Percentiles rank a stretch among this genome's conserved stretches.
Conservation (phyloP, 1,284 basidiomycete genomes). For the Melampsora americana region DNA sequence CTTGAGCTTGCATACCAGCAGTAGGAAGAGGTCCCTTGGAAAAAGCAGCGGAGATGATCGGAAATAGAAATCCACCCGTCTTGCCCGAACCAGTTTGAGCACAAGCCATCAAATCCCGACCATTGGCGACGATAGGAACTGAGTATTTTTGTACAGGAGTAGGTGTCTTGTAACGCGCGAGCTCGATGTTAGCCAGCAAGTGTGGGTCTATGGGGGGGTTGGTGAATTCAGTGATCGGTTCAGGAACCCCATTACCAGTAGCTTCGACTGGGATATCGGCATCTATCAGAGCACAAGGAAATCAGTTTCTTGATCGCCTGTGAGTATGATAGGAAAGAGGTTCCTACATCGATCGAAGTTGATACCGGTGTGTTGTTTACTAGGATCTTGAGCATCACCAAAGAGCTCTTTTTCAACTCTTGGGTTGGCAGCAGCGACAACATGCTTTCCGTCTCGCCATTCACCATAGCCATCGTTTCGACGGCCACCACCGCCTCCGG, state of each 20-base stretch:
- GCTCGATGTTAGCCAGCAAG: slow-evolving; percentile 89
- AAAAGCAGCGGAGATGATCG: slow-evolving; percentile 94
- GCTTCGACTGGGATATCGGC: slow-evolving; percentile 99
- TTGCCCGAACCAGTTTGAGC: slow-evolving; percentile 99
- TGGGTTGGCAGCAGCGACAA: slow-evolving; percentile 73
- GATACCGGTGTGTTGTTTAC: slow-evolving; percentile 84
- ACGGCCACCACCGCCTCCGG: slow-evolving; percentile 46
- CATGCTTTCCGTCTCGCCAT: slow-evolving; percentile 87
- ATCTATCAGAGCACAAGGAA: slow-evolving; percentile 54
- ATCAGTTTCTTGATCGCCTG: neutral
- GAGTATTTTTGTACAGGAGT: slow-evolving; percentile 99
- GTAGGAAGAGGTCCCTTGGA: slow-evolving; percentile 71
- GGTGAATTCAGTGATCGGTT: slow-evolving; percentile 82
- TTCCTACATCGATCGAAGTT: slow-evolving; percentile 87
- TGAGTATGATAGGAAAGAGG: neutral
- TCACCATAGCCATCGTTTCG: slow-evolving; percentile 60
- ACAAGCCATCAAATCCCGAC: slow-evolving; percentile 87
- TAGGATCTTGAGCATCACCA: slow-evolving; percentile 75
- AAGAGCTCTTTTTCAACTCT: slow-evolving; percentile 94
- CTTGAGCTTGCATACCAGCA: slow-evolving; percentile 56
- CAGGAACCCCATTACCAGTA: slow-evolving; percentile 89
- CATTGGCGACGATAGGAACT: slow-evolving; percentile 89
- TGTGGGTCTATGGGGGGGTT: slow-evolving; percentile 86
- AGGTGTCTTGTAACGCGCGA: slow-evolving; percentile 87
- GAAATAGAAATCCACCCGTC: slow-evolving; percentile 98